A percentile compares a stretch with the other conserved stretches of the same genome.
Evolutionary conservation across 208 protist species (phyloP).

Genomic region (Zelonia costaricensis): DNA sequence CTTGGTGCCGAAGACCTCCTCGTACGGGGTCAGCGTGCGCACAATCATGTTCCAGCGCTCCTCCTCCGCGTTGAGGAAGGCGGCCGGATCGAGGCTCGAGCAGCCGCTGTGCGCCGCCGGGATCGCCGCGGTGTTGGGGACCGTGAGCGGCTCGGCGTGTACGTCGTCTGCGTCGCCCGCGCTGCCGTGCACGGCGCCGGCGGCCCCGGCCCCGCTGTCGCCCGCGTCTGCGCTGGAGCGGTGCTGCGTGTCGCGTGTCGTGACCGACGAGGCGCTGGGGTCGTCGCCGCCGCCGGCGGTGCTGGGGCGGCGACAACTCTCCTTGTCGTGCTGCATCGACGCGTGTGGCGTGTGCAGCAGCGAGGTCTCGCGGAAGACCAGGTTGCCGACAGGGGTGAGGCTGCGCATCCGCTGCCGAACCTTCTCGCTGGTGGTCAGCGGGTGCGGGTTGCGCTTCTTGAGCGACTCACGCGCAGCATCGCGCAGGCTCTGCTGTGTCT

Average conservation of each 20-base stretch:
- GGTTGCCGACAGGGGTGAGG: conserved; percentile 38
- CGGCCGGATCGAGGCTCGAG: conserved; percentile 28
- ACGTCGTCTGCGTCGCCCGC: neutral
- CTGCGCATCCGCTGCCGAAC: conserved; percentile 34
- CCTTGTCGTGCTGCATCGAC: neutral
- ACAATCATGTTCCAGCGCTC: conserved; percentile 36
- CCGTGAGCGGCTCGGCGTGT: neutral
- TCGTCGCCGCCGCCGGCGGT: neutral
- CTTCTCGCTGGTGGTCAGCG: conserved; percentile 18
- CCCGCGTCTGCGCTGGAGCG: neutral
- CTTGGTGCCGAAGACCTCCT: conserved; percentile 44
- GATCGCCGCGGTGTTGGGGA: neutral
- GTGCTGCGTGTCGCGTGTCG: neutral
- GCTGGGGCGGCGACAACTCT: neutral
- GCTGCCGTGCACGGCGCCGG: neutral
- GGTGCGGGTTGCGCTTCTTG: conserved; percentile 12
- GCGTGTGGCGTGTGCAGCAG: neutral
- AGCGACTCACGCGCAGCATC: conserved; percentile 15
- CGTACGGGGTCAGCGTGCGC: conserved; percentile 36
- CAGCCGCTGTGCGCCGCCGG: conserved; percentile 17
- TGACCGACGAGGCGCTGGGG: neutral
- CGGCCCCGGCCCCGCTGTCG: neutral
- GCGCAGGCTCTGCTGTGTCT: neutral
- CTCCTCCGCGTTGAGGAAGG: conserved; percentile 46
- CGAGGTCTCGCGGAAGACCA: conserved; percentile 32